A percentile compares a stretch with the other conserved stretches of the same genome.
These are phyloP conservation scores for Russula olivacea DNA, from an alignment of 768 basidiomycete species.

Conservation along the genomic window DNA sequence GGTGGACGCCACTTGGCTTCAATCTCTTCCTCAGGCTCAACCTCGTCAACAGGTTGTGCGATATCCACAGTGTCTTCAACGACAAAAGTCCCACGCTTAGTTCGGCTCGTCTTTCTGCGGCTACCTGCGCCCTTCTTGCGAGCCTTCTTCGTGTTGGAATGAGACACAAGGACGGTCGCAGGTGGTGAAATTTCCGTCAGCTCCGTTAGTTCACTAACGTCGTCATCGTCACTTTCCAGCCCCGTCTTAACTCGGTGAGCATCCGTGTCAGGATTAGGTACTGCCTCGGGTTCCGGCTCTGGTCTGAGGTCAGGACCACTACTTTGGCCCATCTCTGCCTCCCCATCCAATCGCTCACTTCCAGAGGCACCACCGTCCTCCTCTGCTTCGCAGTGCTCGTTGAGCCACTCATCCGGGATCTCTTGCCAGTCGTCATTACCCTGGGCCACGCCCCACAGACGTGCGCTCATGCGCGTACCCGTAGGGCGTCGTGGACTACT, in stretches of 20 bases:
- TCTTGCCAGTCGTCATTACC: constrained; percentile 66
- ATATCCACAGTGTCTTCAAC: constrained; percentile 16
- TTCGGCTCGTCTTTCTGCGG: constrained; percentile 11
- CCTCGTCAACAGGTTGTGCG: constrained; percentile 23
- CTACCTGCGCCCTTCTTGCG: constrained; percentile 12
- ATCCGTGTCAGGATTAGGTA: constrained; percentile 26
- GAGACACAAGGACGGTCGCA: constrained; percentile 26
- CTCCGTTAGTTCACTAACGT: constrained; percentile 72
- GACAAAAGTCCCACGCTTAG: constrained; percentile 13
- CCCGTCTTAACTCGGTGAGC: constrained; percentile 39
- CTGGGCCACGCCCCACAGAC: constrained; percentile 46
- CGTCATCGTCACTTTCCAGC: constrained; percentile 54
- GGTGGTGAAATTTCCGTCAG: constrained; percentile 47
- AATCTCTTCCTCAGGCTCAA: constrained; percentile 24
- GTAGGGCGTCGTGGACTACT: constrained; percentile 32
- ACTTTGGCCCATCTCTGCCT: constrained; percentile 19
- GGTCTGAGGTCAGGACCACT: constrained; percentile 7
- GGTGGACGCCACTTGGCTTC: constrained; percentile 32
- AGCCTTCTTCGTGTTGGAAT: constrained; percentile 17
- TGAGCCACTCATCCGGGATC: constrained; percentile 72
- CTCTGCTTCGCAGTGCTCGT: constrained; percentile 25
- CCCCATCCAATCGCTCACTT: constrained; percentile 23
- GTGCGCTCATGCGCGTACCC: constrained; percentile 62
- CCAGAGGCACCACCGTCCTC: constrained; percentile 20
- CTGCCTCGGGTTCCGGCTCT: constrained; percentile 17